These are phyloP conservation scores for Manihot esculenta DNA, from an alignment of 441 rosid genomes.

Conservation along the genomic window DNA sequence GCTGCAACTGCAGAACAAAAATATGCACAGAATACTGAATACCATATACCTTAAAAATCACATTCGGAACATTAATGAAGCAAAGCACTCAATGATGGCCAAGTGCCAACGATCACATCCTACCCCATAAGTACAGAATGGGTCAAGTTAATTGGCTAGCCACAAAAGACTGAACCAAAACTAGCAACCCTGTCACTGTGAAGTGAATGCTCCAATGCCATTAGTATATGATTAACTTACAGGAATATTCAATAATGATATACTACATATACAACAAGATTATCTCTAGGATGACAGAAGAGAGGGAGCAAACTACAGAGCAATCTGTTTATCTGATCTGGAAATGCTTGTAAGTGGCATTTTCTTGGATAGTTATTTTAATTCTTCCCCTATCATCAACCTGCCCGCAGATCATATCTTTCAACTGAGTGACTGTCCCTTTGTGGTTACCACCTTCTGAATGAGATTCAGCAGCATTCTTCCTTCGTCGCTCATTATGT, in stretches of 20 bases:
- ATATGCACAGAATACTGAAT: too few relatives aligned
- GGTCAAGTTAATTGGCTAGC: too few relatives aligned
- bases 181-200: not conserved
- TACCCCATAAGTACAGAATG: too few relatives aligned
- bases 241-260: not conserved
- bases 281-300: conserved; percentile 54
- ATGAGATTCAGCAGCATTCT: conserved; percentile 38
- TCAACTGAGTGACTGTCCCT: conserved; percentile 26
- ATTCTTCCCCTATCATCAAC: conserved; percentile 40
- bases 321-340: conserved; percentile 36
- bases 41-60: too few relatives aligned
- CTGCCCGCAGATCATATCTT: conserved; percentile 41
- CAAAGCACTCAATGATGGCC: not conserved
- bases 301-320: conserved; percentile 52
- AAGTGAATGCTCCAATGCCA: not conserved
- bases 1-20: too few relatives aligned
- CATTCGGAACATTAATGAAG: not conserved
- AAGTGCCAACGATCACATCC: too few relatives aligned
- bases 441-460: conserved; percentile 32
- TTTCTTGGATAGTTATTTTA: conserved; percentile 43
- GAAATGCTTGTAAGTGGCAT: conserved; percentile 44
- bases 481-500: conserved; percentile 65
- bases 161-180: not conserved
- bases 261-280: not conserved
- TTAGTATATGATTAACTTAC: not conserved